These are phyloP conservation scores for Pichia pseudocactophila DNA, from an alignment of 805 yeast species.

Conservation along the genomic window DNA sequence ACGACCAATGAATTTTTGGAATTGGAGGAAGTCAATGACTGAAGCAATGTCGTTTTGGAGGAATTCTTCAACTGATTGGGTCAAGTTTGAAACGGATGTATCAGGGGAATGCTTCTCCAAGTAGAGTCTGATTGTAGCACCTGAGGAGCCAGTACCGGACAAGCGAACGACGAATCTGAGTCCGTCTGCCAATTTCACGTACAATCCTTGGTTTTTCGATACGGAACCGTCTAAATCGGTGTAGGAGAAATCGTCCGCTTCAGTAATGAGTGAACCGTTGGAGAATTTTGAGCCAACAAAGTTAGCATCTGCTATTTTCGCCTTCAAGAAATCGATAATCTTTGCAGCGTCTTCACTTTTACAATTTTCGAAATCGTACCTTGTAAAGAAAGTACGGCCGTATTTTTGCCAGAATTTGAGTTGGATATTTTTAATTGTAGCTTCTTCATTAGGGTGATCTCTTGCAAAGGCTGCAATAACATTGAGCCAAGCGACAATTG, in stretches of 20 bases:
- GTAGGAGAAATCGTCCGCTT: conserved; percentile 84
- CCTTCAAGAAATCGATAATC: conserved; percentile 47
- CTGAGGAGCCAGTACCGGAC: conserved; percentile 96
- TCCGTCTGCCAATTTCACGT: conserved; percentile 71
- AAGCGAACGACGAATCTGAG: conserved; percentile 81
- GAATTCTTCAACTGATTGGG: conserved; percentile 53
- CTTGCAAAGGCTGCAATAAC: conserved; percentile 76
- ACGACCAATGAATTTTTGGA: conserved; percentile 68
- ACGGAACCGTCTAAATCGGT: conserved; percentile 93
- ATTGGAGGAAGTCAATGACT: conserved; percentile 60
- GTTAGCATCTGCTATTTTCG: conserved; percentile 27
- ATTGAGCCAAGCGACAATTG: conserved; percentile 93
- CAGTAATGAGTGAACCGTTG: conserved; percentile 44
- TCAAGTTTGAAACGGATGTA: conserved; percentile 34
- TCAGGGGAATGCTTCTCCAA: conserved; percentile 75
- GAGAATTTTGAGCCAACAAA: conserved; percentile 44
- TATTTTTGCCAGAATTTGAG: conserved; percentile 80
- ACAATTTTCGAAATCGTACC: conserved; percentile 89
- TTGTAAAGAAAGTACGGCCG: conserved; percentile 94
- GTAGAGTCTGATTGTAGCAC: conserved; percentile 92
- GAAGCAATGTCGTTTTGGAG: conserved; percentile 51
- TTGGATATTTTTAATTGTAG: conserved; percentile 73
- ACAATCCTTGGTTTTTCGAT: conserved; percentile 81
- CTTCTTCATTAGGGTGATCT: conserved; percentile 38
- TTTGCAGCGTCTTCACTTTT: conserved; percentile 63